These are phyloP conservation scores for Tolypocladium capitatum DNA, from an alignment of 2,329 filamentous ascomycete genomes.

Conservation along the genomic window DNA sequence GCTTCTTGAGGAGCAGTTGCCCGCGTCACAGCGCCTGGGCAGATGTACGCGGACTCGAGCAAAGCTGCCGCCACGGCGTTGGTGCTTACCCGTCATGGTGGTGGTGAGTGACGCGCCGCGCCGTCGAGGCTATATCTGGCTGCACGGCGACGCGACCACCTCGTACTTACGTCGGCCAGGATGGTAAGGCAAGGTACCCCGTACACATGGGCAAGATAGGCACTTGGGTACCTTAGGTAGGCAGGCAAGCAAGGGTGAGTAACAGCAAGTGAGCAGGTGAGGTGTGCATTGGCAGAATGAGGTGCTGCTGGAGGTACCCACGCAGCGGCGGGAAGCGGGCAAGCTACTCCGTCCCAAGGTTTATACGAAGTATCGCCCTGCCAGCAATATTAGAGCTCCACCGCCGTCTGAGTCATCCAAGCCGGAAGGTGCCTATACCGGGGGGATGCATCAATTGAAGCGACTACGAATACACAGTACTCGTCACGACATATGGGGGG, in stretches of 20 bases:
- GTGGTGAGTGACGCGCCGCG: not conserved
- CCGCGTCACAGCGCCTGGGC: not conserved
- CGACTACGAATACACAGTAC: not conserved
- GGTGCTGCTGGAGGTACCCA: not conserved
- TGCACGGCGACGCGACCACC: not conserved
- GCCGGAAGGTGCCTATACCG: slow-evolving; percentile 14
- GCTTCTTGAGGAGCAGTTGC: not conserved
- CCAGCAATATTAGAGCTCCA: not conserved
- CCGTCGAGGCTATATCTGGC: not conserved
- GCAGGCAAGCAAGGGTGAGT: not conserved
- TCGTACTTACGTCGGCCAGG: not conserved
- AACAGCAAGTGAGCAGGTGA: not conserved
- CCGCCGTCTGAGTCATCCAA: slow-evolving; percentile 1
- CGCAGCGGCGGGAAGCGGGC: not conserved
- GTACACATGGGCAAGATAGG: too few species aligned
- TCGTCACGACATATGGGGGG: too few species aligned
- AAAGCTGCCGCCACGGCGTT: not conserved
- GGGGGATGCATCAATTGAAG: slow-evolving; percentile 11
- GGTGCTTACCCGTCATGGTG: slow-evolving; percentile 1
- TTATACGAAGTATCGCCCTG: too few species aligned
- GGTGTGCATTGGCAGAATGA: not conserved
- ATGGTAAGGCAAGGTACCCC: too few species aligned
- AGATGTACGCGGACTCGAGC: not conserved
- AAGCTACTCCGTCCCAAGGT: too few species aligned
- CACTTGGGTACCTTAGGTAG: too few species aligned